Evolutionary conservation across 495 filamentous ascomycete species (phyloP).

Genomic region (Xylaria sp.): DNA sequence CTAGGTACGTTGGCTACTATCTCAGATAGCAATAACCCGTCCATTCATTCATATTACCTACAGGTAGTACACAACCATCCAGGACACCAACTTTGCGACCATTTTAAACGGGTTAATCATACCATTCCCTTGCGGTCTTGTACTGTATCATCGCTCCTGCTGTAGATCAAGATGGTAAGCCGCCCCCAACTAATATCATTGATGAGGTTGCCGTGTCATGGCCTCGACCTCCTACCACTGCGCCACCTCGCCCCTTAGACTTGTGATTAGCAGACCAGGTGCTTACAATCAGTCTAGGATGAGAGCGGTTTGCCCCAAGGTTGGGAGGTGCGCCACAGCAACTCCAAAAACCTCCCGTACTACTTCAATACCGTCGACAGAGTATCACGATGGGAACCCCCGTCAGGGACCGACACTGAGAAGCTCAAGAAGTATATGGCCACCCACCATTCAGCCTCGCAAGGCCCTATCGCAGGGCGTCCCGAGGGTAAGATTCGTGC

Average conservation of each 20-base stretch:
- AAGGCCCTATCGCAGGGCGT: slow-evolving; percentile 55
- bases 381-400: slow-evolving; percentile 93
- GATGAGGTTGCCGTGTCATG: not conserved
- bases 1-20: not conserved
- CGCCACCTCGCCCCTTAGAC: not conserved
- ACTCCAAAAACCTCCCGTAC: slow-evolving; percentile 97
- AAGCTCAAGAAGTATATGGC: slow-evolving; percentile 94
- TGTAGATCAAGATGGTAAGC: slow-evolving; percentile 21
- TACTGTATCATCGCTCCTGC: not conserved
- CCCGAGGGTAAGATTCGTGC: slow-evolving; percentile 87
- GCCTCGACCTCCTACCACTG: not conserved
- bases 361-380: slow-evolving; percentile 89
- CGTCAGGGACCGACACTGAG: slow-evolving; percentile 82
- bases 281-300: slow-evolving; percentile 45
- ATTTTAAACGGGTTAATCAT: not conserved
- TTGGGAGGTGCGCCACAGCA: slow-evolving; percentile 96
- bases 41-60: not conserved
- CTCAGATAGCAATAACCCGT: slow-evolving; percentile 7
- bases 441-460: slow-evolving; percentile 69
- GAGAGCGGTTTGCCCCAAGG: slow-evolving; percentile 82
- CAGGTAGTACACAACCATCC: not conserved
- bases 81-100: not conserved
- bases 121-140: not conserved
- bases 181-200: not conserved
- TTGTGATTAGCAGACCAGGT: not conserved